Evolutionary conservation across 2,329 filamentous ascomycete genomes (phyloP).

Genomic region (Ilyonectria destructans): DNA sequence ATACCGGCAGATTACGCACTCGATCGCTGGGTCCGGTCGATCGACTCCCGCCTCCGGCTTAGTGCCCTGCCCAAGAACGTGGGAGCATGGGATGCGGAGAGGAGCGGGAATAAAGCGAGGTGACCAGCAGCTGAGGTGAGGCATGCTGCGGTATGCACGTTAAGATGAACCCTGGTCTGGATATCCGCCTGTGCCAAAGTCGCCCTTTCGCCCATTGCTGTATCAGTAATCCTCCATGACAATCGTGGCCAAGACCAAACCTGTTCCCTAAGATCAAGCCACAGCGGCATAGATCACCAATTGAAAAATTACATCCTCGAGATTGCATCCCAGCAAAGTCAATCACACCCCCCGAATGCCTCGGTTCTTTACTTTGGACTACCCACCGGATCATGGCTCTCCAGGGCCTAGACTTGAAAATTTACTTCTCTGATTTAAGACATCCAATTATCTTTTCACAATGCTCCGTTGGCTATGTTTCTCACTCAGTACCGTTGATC

Average conservation of each 20-base stretch:
- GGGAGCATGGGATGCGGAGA: conserved; percentile 23
- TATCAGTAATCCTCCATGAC: not conserved
- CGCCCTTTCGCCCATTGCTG: not conserved
- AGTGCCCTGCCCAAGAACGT: conserved; percentile 28
- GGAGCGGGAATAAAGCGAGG: conserved; percentile 7
- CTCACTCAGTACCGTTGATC: not conserved
- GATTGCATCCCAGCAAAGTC: conserved; percentile 1
- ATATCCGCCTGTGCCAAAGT: too few relatives aligned
- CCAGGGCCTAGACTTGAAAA: not conserved
- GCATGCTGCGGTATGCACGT: not conserved
- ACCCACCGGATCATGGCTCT: not conserved
- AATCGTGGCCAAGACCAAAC: not conserved
- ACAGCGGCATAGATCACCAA: not conserved
- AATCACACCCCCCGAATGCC: not conserved
- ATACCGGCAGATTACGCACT: conserved; percentile 7
- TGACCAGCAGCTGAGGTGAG: conserved; percentile 12
- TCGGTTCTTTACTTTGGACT: not conserved
- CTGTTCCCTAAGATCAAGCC: not conserved
- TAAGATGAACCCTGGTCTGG: not conserved
- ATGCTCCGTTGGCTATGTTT: not conserved
- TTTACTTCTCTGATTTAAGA: not conserved
- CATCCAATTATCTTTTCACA: not conserved
- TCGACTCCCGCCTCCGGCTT: conserved; percentile 32
- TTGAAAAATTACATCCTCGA: not conserved
- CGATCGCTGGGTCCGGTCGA: conserved; percentile 31